Evolutionary conservation across 2,329 filamentous ascomycete genomes (phyloP), one percentile per base, ranked within the genome.

Genomic region (Aspergillus sp.): DNA sequence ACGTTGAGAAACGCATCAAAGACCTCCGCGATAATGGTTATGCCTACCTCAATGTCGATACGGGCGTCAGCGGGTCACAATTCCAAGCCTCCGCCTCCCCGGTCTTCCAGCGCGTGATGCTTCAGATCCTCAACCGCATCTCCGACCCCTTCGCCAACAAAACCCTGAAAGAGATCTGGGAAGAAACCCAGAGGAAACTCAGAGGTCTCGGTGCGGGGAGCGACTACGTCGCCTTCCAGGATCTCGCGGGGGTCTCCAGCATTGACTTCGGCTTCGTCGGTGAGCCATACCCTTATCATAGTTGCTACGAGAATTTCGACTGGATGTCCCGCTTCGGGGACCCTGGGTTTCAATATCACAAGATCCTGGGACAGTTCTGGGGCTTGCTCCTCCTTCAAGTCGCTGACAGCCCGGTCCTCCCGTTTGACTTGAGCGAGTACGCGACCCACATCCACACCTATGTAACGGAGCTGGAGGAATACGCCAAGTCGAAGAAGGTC

Each of bases 41-140:
- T 52, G 90, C 86, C 7, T 98, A 98, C 60, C 75, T 98, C 54
- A 98, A 98, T 60, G 82, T 98, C 36, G 91, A 91, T 63, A 80
- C 83, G 1, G 91, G 85, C 32, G 83, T 97, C 3, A 79, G 79
- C 2, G 93, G 93, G 4, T 69, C 74, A 45, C 75, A 84, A 7
- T 88, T 98, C 61, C 77, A 79, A 53, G 91, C 88, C 6, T 75
- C 83, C 4, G 93, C 85, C 19, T 93, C 87, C 3, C 93, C 93
- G 0, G 71, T 94, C 30, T 89, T 93, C 63, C 74, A 82, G 52
- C 81, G 81, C 53, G 74, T 87, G 1, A 76, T 97, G 33, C 71
- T 81, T 26, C 83, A 85, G 50, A 81, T 88, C 4, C 72, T 97
- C 4, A 80, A 83, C 53, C 82, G 88, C 40, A 81, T 94, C 10